These are phyloP conservation scores for Rhododendron ferrugineum DNA, from an alignment of 148 eudicot genomes.

Conservation along the genomic window DNA sequence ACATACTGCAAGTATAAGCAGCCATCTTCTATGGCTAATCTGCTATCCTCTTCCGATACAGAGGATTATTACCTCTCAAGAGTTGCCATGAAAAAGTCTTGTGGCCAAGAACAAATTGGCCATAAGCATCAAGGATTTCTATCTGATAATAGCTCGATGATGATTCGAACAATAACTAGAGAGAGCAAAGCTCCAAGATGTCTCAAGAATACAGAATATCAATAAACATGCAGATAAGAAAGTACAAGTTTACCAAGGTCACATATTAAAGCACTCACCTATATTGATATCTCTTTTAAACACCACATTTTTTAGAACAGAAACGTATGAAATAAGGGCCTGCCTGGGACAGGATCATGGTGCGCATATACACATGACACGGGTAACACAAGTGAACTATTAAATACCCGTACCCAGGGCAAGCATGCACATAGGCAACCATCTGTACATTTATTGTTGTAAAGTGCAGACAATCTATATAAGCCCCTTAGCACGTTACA, in stretches of 20 bases:
- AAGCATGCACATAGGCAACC: neutral
- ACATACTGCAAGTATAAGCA: neutral
- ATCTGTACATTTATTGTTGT: neutral
- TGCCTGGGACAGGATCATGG: neutral
- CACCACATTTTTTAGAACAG: neutral
- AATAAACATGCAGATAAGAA: neutral
- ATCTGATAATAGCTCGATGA: neutral
- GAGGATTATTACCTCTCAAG: neutral
- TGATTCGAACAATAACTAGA: neutral
- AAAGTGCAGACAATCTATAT: neutral
- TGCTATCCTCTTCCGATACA: neutral
- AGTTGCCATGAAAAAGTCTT: neutral
- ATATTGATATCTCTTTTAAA: neutral
- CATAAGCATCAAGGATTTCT: neutral
- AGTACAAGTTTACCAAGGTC: neutral
- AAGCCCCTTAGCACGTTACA: neutral
- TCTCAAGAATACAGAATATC: neutral
- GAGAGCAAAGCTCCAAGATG: neutral
- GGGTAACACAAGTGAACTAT: neutral
- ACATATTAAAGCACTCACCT: neutral
- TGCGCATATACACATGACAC: neutral
- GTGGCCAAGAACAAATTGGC: neutral
- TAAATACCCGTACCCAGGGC: neutral
- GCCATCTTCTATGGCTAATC: neutral
- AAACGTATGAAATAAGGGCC: neutral